Conservation (phyloP, 2,329 filamentous ascomycete species). For the Cladophialophora carrionii region DNA sequence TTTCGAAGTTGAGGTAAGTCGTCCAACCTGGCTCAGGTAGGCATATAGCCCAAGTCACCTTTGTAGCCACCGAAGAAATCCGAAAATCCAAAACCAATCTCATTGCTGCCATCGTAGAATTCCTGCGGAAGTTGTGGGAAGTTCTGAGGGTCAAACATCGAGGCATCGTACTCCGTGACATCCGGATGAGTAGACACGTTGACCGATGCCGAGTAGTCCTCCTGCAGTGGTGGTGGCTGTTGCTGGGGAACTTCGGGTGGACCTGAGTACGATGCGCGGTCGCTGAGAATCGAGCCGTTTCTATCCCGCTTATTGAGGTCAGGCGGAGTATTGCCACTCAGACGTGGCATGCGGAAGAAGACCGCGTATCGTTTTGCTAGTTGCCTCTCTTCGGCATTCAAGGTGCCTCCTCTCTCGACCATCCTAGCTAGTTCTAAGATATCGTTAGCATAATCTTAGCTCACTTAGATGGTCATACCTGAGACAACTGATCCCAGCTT, state of each 20-base stretch:
- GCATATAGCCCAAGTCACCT: constrained; percentile 19
- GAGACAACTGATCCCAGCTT: constrained; percentile 28
- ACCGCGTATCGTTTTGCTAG: constrained; percentile 30
- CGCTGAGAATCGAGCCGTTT: constrained; percentile 11
- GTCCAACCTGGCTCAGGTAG: neutral
- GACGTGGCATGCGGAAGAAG: constrained; percentile 31
- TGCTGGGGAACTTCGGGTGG: constrained; percentile 18
- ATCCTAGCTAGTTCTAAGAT: constrained; percentile 28
- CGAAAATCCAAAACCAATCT: constrained; percentile 28
- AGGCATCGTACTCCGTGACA: constrained; percentile 17
- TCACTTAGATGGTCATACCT: constrained; percentile 15
- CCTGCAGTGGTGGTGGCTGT: constrained; percentile 12
- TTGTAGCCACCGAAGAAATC: constrained; percentile 30
- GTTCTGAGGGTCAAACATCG: constrained; percentile 24
- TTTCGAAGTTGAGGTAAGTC: neutral
- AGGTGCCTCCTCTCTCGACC: constrained; percentile 22
- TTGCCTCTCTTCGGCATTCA: constrained; percentile 25
- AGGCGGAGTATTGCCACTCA: constrained; percentile 20
- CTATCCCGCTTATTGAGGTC: constrained; percentile 12
- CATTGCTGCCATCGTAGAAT: constrained; percentile 21
- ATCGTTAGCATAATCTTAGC: neutral
- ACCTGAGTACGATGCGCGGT: constrained; percentile 11
- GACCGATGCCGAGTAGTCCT: constrained; percentile 17
- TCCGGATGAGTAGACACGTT: constrained; percentile 2
- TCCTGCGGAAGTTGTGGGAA: constrained; percentile 20